phyloP scores from a whole-genome alignment of 2,329 filamentous ascomycete species.

The Phialocephala subalpina region DNA sequence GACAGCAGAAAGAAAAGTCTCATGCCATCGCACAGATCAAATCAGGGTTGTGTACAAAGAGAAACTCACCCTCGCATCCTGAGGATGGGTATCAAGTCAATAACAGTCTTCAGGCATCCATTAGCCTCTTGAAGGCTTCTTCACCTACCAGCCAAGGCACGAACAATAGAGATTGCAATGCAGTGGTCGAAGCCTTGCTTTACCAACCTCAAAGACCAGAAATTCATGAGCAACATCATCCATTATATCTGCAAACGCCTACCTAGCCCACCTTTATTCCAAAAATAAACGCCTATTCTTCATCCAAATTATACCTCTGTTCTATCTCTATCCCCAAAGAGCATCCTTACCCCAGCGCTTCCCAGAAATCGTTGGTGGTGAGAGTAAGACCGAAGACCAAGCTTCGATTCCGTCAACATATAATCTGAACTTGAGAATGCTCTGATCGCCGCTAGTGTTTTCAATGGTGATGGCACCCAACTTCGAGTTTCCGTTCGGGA shows the following conservation, averaged over 20 bases:
- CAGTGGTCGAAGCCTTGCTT: not conserved
- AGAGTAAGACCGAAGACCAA: slow-evolving; percentile 71
- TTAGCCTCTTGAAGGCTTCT: not conserved
- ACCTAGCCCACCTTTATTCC: slow-evolving; percentile 8
- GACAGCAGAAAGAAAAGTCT: too few relatives aligned
- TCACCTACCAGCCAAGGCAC: not conserved
- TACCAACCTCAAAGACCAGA: not conserved
- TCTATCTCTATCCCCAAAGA: slow-evolving; percentile 39
- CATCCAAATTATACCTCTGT: slow-evolving; percentile 4
- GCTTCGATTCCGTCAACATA: slow-evolving; percentile 82
- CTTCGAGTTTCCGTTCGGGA: slow-evolving; percentile 87
- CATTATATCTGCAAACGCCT: not conserved
- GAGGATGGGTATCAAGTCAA: not conserved
- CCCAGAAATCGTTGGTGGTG: slow-evolving; percentile 48
- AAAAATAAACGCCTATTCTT: slow-evolving; percentile 18
- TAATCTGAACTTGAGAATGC: slow-evolving; percentile 79
- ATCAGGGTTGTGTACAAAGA: too few relatives aligned
- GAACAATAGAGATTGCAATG: not conserved
- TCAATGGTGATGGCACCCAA: slow-evolving; percentile 86
- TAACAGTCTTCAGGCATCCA: not conserved
- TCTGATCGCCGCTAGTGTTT: slow-evolving; percentile 70
- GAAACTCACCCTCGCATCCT: too few relatives aligned
- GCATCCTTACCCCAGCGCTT: slow-evolving; percentile 40
- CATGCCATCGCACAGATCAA: too few relatives aligned
- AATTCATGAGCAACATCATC: not conserved